Percentiles rank a stretch among this genome's conserved stretches.
These are phyloP conservation scores for Saturnispora sanitii DNA, from an alignment of 805 yeast species.

Conservation along the genomic window DNA sequence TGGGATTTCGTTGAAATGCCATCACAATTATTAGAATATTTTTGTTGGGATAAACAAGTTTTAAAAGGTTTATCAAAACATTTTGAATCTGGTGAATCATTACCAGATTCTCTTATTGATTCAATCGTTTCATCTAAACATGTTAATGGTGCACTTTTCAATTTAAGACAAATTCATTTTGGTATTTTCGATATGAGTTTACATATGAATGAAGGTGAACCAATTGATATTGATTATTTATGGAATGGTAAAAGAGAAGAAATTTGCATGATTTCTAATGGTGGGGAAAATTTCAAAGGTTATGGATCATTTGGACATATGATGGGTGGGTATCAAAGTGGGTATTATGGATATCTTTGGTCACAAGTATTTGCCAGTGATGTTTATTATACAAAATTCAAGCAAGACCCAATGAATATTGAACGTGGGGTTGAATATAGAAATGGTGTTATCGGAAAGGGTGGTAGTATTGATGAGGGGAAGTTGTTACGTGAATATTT, in stretches of 20 bases:
- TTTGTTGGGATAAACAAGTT: slow-evolving; percentile 71
- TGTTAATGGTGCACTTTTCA: slow-evolving; percentile 65
- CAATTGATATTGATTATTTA: slow-evolving; percentile 39
- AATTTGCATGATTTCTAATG: slow-evolving; percentile 49
- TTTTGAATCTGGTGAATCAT: slow-evolving; percentile 43
- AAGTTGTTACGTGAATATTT: slow-evolving; percentile 55
- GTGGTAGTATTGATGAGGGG: slow-evolving; percentile 65
- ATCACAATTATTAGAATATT: slow-evolving; percentile 79
- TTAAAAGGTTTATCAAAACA: slow-evolving; percentile 54
- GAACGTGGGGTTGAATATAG: slow-evolving; percentile 57
- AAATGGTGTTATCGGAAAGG: slow-evolving; percentile 56
- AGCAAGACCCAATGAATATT: slow-evolving; percentile 55
- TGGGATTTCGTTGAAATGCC: slow-evolving; percentile 91
- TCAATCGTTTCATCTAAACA: slow-evolving; percentile 56
- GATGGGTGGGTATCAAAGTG: slow-evolving; percentile 78
- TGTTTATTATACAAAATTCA: slow-evolving; percentile 64
- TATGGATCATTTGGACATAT: slow-evolving; percentile 74
- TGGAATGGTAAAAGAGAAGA: slow-evolving; percentile 65
- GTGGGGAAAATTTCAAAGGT: slow-evolving; percentile 49
- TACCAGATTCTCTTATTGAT: slow-evolving; percentile 47
- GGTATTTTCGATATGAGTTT: slow-evolving; percentile 69
- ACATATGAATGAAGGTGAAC: slow-evolving; percentile 41
- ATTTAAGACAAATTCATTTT: slow-evolving; percentile 68
- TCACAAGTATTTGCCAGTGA: slow-evolving; percentile 81
- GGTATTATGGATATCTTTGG: slow-evolving; percentile 82